Percentiles rank a stretch among this genome's conserved stretches.
These are phyloP conservation scores for Vachellia pachyceras DNA, from an alignment of 306 rosid genomes.

Conservation along the genomic window DNA sequence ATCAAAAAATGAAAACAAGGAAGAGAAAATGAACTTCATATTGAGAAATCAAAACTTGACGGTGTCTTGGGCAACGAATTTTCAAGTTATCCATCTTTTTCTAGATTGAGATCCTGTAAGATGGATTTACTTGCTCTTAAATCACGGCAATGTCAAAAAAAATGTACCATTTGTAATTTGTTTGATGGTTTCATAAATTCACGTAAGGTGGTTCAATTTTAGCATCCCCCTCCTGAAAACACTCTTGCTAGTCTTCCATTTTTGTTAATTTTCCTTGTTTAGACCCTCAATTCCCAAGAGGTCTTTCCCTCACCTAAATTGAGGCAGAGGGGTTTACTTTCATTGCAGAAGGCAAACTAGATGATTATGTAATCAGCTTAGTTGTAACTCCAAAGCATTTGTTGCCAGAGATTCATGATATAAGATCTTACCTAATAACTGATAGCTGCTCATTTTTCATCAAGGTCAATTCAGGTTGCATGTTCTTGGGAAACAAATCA, in stretches of 20 bases:
- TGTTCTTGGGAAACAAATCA: too few relatives aligned
- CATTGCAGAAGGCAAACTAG: constrained; percentile 3
- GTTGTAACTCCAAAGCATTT: constrained; percentile 24
- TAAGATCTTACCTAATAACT: neutral
- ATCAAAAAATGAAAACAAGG: constrained; percentile 52
- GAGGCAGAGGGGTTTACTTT: constrained; percentile 11
- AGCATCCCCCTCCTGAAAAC: constrained; percentile 21
- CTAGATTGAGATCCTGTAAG: constrained; percentile 40
- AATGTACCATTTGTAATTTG: constrained; percentile 33
- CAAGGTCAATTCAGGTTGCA: neutral
- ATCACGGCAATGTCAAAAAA: constrained; percentile 23
- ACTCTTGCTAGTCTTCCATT: constrained; percentile 17
- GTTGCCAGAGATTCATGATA: constrained; percentile 4
- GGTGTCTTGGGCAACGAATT: constrained; percentile 33
- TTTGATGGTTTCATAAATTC: constrained; percentile 22
- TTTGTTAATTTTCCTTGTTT: neutral
- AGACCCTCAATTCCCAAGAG: constrained; percentile 29
- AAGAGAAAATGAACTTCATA: constrained; percentile 48
- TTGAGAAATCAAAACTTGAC: constrained; percentile 41
- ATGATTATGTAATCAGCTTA: constrained; percentile 16
- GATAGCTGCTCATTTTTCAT: neutral
- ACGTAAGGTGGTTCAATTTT: constrained; percentile 41
- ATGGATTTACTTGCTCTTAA: constrained; percentile 34
- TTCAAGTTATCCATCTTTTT: constrained; percentile 38
- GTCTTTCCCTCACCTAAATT: neutral